phyloP scores from a whole-genome alignment of 192 early-diverging fungal genomes.

The Gigaspora rosea region DNA sequence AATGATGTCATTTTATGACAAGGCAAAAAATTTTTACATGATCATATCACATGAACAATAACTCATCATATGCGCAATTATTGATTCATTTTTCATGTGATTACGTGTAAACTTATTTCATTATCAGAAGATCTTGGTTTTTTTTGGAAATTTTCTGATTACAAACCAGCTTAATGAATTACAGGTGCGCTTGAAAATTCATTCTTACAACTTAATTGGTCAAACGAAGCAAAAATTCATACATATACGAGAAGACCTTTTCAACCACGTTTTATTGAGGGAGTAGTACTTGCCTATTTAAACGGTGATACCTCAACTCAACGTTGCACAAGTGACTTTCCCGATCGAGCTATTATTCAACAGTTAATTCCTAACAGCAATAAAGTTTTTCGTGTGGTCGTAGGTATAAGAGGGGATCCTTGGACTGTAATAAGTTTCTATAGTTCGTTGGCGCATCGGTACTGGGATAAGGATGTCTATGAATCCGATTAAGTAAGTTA shows the following conservation, averaged over 20 bases:
- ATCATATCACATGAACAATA: no score
- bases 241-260: neutral
- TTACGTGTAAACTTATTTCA: neutral
- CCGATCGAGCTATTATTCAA: neutral
- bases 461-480: slow-evolving; percentile 3
- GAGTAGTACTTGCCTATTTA: neutral
- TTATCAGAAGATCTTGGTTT: neutral
- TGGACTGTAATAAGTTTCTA: neutral
- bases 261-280: neutral
- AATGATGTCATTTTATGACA: no score
- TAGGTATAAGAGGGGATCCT: neutral
- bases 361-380: neutral
- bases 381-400: slow-evolving; percentile 1
- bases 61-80: no score
- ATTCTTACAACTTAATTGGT: neutral
- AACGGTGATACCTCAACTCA: neutral
- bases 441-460: neutral
- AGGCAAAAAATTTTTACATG: no score
- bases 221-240: neutral
- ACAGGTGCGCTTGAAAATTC: neutral
- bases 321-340: neutral
- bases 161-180: neutral
- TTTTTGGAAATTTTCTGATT: neutral
- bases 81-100: neutral
- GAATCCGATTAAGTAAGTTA: neutral